Evolutionary conservation across 2,329 filamentous ascomycete species (phyloP).

Genomic region (Arthroderma sp.): DNA sequence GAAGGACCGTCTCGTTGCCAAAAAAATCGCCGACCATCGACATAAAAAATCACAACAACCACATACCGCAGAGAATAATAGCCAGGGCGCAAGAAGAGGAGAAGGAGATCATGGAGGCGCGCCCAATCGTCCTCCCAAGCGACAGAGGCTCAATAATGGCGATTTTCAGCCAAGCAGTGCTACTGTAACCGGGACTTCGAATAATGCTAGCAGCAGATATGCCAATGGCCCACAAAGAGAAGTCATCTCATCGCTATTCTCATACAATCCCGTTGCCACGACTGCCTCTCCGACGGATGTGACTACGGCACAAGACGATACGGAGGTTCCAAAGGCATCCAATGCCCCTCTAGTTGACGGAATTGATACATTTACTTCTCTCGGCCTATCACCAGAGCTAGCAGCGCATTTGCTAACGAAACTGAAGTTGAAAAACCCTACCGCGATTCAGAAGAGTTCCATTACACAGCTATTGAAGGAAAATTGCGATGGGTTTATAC

Average conservation of each 20-base stretch:
- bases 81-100: slow-evolving; percentile 22
- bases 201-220: slow-evolving; percentile 7
- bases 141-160: slow-evolving; percentile 29
- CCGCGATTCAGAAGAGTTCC: slow-evolving; percentile 84
- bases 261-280: slow-evolving; percentile 67
- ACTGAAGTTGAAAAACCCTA: slow-evolving; percentile 78
- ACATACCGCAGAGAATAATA: neutral
- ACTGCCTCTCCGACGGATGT: slow-evolving; percentile 27
- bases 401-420: slow-evolving; percentile 75
- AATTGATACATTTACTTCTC: slow-evolving; percentile 69
- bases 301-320: slow-evolving; percentile 27
- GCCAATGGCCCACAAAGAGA: slow-evolving; percentile 33
- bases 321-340: slow-evolving; percentile 57
- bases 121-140: slow-evolving; percentile 27
- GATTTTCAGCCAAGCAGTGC: slow-evolving; percentile 25
- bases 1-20: slow-evolving; percentile 75
- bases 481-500: slow-evolving; percentile 85
- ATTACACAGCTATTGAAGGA: slow-evolving; percentile 68
- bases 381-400: slow-evolving; percentile 69
- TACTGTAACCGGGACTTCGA: slow-evolving; percentile 7
- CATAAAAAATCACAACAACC: slow-evolving; percentile 29
- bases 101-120: slow-evolving; percentile 16
- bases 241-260: slow-evolving; percentile 83
- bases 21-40: slow-evolving; percentile 51
- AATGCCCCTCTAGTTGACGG: slow-evolving; percentile 83